These are phyloP conservation scores for Entomortierella chlamydospora DNA, from an alignment of 192 early-diverging fungal species.

Conservation along the genomic window DNA sequence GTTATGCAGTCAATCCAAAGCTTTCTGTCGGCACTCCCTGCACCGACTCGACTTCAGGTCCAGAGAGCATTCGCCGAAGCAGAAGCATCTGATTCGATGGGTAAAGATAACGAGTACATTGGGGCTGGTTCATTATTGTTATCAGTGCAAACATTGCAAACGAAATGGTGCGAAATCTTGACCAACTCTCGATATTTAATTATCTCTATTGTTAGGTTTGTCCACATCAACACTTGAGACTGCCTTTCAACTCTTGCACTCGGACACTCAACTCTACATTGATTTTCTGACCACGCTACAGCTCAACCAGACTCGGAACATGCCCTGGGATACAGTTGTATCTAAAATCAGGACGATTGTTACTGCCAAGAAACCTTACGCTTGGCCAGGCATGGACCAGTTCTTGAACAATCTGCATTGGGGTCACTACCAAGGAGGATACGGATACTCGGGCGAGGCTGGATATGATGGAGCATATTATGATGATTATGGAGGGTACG, in stretches of 20 bases:
- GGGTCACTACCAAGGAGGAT: slow-evolving; percentile 20
- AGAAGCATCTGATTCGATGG: slow-evolving; percentile 54
- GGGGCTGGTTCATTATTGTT: no score
- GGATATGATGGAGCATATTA: slow-evolving; percentile 4
- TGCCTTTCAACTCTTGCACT: slow-evolving; percentile 28
- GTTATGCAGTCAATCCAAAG: slow-evolving; percentile 54
- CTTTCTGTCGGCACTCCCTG: slow-evolving; percentile 47
- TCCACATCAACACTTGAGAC: slow-evolving; percentile 25
- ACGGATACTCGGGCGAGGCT: neutral
- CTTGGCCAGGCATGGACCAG: slow-evolving; percentile 38
- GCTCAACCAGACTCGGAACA: slow-evolving; percentile 53
- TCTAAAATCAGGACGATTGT: slow-evolving; percentile 36
- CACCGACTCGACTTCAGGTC: slow-evolving; percentile 36
- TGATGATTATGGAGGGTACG: slow-evolving; percentile 18
- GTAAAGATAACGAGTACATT: no score
- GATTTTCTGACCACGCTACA: slow-evolving; percentile 51
- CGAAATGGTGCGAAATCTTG: neutral
- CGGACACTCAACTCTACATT: slow-evolving; percentile 55
- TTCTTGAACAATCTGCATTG: slow-evolving; percentile 53
- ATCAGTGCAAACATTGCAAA: neutral
- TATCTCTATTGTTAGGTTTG: slow-evolving; percentile 10
- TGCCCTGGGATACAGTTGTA: slow-evolving; percentile 54
- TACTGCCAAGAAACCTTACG: slow-evolving; percentile 38
- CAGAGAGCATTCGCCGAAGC: slow-evolving; percentile 57
- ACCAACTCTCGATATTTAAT: no score